Percentiles rank a stretch among this genome's conserved stretches.
These are phyloP conservation scores for Rhododendron simsii DNA, from an alignment of 148 eudicot genomes.

Conservation along the genomic window DNA sequence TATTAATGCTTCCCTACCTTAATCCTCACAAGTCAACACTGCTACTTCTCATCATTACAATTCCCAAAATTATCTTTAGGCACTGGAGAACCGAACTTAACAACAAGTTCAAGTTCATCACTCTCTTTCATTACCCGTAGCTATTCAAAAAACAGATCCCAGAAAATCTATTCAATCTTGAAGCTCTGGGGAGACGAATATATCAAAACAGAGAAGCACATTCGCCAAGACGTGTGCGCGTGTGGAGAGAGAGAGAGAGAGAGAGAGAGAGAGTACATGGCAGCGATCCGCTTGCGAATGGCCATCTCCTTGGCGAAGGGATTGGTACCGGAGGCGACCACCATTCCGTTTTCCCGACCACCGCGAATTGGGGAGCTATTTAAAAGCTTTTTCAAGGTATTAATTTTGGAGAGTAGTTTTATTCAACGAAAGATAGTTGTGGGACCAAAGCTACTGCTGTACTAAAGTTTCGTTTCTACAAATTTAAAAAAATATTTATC, in stretches of 20 bases:
- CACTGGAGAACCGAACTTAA: background rate
- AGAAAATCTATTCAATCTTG: background rate
- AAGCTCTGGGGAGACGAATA: background rate
- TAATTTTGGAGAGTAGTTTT: too few species aligned
- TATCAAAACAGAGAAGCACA: background rate
- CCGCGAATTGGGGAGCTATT: background rate
- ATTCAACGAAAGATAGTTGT: too few species aligned
- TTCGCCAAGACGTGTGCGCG: background rate
- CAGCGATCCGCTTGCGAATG: background rate
- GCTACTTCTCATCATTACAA: background rate
- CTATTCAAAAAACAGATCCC: background rate
- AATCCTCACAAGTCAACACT: background rate
- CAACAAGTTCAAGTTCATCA: background rate
- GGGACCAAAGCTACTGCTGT: too few species aligned
- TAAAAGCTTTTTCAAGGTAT: too few species aligned
- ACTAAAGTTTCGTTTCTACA: too few species aligned
- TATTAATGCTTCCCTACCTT: background rate
- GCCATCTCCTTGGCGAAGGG: background rate
- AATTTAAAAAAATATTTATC: too few species aligned
- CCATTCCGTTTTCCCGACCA: background rate
- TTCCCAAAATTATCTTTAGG: background rate
- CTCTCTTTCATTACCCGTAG: background rate
- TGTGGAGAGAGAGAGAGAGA: background rate
- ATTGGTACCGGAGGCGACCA: conserved; percentile 1
- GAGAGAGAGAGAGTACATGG: conserved; percentile 2